A percentile compares a stretch with the other conserved stretches of the same genome.
Conservation (phyloP, 2,329 filamentous ascomycete genomes). For the Fusarium concolor region DNA sequence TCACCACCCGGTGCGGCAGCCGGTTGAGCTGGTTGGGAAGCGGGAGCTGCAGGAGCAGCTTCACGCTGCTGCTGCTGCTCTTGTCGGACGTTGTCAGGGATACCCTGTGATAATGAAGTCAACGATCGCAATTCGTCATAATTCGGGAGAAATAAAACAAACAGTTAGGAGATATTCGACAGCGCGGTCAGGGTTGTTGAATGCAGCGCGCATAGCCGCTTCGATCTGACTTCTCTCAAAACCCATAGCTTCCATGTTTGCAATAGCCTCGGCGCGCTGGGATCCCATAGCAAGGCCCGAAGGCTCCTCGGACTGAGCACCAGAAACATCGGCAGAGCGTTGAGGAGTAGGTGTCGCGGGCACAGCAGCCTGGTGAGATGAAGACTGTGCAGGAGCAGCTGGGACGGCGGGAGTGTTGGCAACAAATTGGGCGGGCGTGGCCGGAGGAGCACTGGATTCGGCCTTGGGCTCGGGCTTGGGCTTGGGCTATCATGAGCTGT, state of each 20-base stretch:
- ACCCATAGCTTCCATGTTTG: conserved; percentile 97
- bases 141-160: conserved; percentile 51
- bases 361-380: conserved; percentile 61
- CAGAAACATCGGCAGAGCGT: conserved; percentile 53
- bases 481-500: conserved; percentile 52
- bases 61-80: conserved; percentile 69
- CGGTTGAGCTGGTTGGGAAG: conserved; percentile 55
- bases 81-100: conserved; percentile 84
- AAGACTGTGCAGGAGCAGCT: conserved; percentile 53
- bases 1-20: conserved; percentile 59
- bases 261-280: conserved; percentile 83
- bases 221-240: conserved; percentile 91
- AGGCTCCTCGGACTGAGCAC: conserved; percentile 64
- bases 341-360: conserved; percentile 68
- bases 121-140: conserved; percentile 14
- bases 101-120: conserved; percentile 70
- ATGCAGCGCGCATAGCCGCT: conserved; percentile 93
- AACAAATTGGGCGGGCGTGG: conserved; percentile 66
- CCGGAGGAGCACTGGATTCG: conserved; percentile 68
- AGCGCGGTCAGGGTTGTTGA: conserved; percentile 95
- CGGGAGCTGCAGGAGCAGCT: conserved; percentile 52
- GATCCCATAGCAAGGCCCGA: conserved; percentile 88
- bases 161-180: conserved; percentile 95
- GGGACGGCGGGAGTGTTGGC: conserved; percentile 72
- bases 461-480: conserved; percentile 75